These are phyloP conservation scores for Cicer cuneatum DNA, from an alignment of 306 rosid species.

Conservation along the genomic window DNA sequence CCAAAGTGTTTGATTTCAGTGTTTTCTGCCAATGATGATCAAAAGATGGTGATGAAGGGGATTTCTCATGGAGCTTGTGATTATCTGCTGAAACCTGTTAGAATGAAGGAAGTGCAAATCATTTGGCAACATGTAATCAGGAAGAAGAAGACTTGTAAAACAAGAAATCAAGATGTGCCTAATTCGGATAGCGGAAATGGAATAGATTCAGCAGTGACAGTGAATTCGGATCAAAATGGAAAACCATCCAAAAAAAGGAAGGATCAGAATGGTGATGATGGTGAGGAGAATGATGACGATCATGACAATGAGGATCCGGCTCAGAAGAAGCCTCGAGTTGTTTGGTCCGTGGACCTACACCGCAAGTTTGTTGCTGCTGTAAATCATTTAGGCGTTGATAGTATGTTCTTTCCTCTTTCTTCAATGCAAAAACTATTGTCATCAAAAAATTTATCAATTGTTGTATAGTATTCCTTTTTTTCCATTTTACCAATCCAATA, in stretches of 20 bases:
- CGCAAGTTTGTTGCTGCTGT: slow-evolving; percentile 90
- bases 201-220: slow-evolving; percentile 45
- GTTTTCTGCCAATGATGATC: slow-evolving; percentile 85
- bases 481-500: no score
- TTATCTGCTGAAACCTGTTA: slow-evolving; percentile 90
- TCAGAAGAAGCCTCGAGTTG: slow-evolving; percentile 90
- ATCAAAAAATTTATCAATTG: no score
- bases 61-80: slow-evolving; percentile 91
- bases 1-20: slow-evolving; percentile 54
- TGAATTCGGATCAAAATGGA: slow-evolving; percentile 62
- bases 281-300: slow-evolving; percentile 58
- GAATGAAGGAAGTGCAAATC: slow-evolving; percentile 81
- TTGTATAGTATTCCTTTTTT: no score
- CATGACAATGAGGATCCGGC: slow-evolving; percentile 62
- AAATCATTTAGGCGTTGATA: slow-evolving; percentile 84
- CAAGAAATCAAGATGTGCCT: slow-evolving; percentile 48
- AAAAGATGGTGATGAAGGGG: slow-evolving; percentile 91
- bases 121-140: slow-evolving; percentile 97
- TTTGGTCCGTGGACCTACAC: slow-evolving; percentile 87
- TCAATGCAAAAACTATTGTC: neutral
- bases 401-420: slow-evolving; percentile 59
- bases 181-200: slow-evolving; percentile 49
- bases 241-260: slow-evolving; percentile 68
- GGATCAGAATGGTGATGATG: slow-evolving; percentile 63
- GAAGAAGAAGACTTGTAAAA: slow-evolving; percentile 58